Base-by-base conservation (phyloP, 257 asterid genomes). In the Nemophila menziesii region DNA sequence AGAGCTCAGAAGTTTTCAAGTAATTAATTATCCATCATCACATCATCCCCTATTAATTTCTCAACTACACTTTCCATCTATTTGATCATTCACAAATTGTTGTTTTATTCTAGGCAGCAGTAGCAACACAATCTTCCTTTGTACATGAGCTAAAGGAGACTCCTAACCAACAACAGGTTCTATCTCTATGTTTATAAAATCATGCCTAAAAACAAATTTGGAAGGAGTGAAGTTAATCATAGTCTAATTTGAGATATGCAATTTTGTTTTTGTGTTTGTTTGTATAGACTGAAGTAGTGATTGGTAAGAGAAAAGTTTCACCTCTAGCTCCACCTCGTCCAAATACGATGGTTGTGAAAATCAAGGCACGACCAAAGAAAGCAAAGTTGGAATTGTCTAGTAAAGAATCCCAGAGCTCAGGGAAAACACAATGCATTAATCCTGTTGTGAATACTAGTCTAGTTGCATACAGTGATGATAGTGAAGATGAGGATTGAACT, bases 391-490 rank as follows among this genome's bases (percentile, higher is more conserved):
- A 71, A 44, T 33, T 1, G 20, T 38, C 34, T 39, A 55, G 46
- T 17, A 22, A 45, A 49, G 50, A 37, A 29, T 29, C 40, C 33
- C 46, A 13, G n/a, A 44, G 49, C 43, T 22, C 41, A 0, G 21
- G 20, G 26, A 51, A 52, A 39, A 39, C 41, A 55, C 54, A 33
- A 54, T 2, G 39, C 39, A 51, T 27, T 51, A 13, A 29, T 29
- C 8, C 36, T 43, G 57, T 39, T 20, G 54, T 61, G 36, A 40
- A 15, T 29, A 39, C 48, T 51, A 58, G 92, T 51, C 68, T 87
- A 68, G 97, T 87, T 60, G 71, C 82, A 2, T 87, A 87, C 49
- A 87, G 95, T 58, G 93, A 82, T 64, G 96, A 79, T 65, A 79
- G 93, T 42, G 94, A 86, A 15, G 94, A 76, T 22, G 94, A 82